Conservation (phyloP, 176 grass and related monocot species). For the Phoenix dactylifera region DNA sequence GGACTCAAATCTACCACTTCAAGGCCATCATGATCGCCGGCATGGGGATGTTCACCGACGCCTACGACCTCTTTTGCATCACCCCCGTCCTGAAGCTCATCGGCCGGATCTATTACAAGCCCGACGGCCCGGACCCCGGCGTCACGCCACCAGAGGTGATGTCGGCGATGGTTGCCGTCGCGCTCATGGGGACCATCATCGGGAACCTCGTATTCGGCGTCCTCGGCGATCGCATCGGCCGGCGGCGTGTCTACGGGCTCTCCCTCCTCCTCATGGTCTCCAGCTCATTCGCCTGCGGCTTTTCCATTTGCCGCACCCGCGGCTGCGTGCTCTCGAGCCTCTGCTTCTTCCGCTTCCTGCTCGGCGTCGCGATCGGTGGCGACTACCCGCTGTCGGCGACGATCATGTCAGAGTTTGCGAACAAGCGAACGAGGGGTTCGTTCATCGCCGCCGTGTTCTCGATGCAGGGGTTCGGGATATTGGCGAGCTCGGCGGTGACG, state of each 20-base stretch:
- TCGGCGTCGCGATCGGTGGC: constrained; percentile 66
- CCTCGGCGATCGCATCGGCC: constrained; percentile 28
- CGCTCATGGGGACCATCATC: constrained; percentile 17
- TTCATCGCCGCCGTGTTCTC: constrained; percentile 83
- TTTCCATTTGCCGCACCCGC: constrained; percentile 71
- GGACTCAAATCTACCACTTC: constrained; percentile 40
- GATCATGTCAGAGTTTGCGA: constrained; percentile 86
- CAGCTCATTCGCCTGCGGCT: constrained; percentile 40
- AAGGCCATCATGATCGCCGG: constrained; percentile 36
- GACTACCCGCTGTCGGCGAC: constrained; percentile 84
- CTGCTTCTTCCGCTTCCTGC: constrained; percentile 66
- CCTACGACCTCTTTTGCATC: constrained; percentile 46
- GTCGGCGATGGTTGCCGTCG: constrained; percentile 19
- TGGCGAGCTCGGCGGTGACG: constrained; percentile 56
- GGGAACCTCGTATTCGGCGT: constrained; percentile 25
- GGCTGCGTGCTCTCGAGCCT: constrained; percentile 49
- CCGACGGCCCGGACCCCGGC: not conserved
- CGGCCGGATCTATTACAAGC: constrained; percentile 28
- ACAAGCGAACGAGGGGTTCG: constrained; percentile 40
- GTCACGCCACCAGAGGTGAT: constrained; percentile 17
- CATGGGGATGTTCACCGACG: constrained; percentile 38
- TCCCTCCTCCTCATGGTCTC: constrained; percentile 38
- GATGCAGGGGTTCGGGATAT: constrained; percentile 85
- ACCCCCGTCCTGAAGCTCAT: constrained; percentile 28
- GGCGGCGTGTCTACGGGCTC: constrained; percentile 24